Evolutionary conservation across 129 eudicot species (phyloP), one percentile per base, ranked within the genome.

Genomic region (Ambrosia artemisiifolia): DNA sequence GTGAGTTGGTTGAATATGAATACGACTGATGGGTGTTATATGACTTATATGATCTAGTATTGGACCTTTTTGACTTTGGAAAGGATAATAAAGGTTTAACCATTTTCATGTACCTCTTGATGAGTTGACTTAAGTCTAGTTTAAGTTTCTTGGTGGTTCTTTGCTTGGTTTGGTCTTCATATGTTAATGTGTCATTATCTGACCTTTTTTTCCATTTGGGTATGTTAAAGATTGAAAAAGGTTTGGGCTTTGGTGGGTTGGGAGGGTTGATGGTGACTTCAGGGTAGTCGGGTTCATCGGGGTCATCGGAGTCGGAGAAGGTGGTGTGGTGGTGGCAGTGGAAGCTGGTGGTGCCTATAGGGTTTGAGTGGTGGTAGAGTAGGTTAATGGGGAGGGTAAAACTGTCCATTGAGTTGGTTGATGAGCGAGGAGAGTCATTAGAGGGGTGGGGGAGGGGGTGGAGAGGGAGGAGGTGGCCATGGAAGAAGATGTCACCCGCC

Each of bases 401-500:
- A 59, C 83, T 89, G 84, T 89, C 98, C 59, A 87, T 28, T 11
- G 98, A 88, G 70, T 89, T 83, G 6, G 92, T 89, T 28, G 98
- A 92, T 12, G 86, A 78, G 44, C 96, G 89, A 68, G 98, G 91
- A 9, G 98, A 82, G 65, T 75, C 69, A 0, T 24, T 0, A 43
- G 86, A 74, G 75, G 76, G 84, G 66, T 85, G 87, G 59, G 96
- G 72, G 66, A 92, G 85, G 79, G 74, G 83, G 76, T 87, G 98
- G 48, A 92, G 96, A 67, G 98, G 98, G 35, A 92, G 95, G 53
- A 92, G 83, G 74, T 89, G 98, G 61, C 98, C 98, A 48, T 89
- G 96, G 64, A 83, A 85, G 90, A 92, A 92, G 67, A 92, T 92
- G 2, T 92, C 96, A 57, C 82, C 98, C 1, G 98, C 98, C 11